Base-by-base conservation (phyloP, 2,329 filamentous ascomycete genomes). In the Colletotrichum tabaci region DNA sequence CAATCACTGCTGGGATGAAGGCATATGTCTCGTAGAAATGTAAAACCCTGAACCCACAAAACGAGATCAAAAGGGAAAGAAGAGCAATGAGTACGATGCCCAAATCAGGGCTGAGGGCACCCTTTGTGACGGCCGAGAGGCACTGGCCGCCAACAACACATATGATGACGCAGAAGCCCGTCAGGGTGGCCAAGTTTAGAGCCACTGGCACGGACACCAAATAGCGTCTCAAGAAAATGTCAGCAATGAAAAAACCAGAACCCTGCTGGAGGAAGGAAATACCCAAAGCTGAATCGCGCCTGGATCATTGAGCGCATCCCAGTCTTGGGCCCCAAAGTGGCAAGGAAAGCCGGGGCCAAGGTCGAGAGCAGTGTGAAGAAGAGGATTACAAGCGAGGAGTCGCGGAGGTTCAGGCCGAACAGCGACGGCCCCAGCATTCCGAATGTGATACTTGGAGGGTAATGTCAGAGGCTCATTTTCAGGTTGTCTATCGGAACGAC, bases 231-330 rank as follows among this genome's bases (percentile, higher is more conserved):
- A n/a, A 9, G 1, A 2, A 21, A 10, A 62, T 7, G 61, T 71
- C 72, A 74, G 74, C 66, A 30, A 46, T 6, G 26, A 44, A 8
- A 26, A 4, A 26, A 4, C 26, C 21, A 13, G 15, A 26, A 23
- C 21, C 18, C 23, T 47, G n/a, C 26, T 26, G 40, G 18, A 18
- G 30, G 18, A 38, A 49, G 18, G 21, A 42, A 47, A 38, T 80
- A 88, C 83, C 88, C 89, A 77, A 91, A 92, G 50, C 87, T 88
- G 78, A 88, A 92, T 26, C 90, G 84, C 4, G 90, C 90, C 74
- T 90, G 89, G 9, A 92, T 86, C 85, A 92, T 90, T 79, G 92
- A 90, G 18, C 90, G 85, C 85, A 92, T 87, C 52, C 90, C 90
- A 12, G 89, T 91, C 79, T 87, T 87, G 4, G 90, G 88, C 0